Base-by-base conservation (phyloP, 2,329 filamentous ascomycete genomes). In the Alternaria incomplexa region DNA sequence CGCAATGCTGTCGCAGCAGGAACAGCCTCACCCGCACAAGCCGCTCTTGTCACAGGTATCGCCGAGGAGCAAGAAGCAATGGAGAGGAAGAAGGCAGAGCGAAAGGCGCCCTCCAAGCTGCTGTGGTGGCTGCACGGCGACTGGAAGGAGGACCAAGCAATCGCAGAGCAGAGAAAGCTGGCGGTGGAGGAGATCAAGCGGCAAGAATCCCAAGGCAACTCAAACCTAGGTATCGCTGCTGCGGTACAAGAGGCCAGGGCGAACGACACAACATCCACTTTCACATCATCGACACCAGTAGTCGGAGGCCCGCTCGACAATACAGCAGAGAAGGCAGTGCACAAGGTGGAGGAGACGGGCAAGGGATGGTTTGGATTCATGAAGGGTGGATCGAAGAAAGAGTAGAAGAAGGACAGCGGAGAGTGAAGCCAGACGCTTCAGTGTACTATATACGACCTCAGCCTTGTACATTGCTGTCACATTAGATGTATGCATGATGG, bases 21-120 rank as follows among this genome's bases (percentile, higher is more conserved):
- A 7, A 77, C 65, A 13, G 85, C 85, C 22, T 81, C 81, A 4
- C 81, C 85, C 58, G 83, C 85, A 43, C 84, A 88, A 69, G 77
- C 83, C n/a, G 76, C 83, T 32, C 81, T 87, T 26, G 80, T 88
- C 32, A 80, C 83, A 50, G 79, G 81, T 76, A 90, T 93, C 76
- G 83, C 90, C 13, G 89, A 91, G 75, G 84, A 87, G 54, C 83
- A 89, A 67, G 86, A 86, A 70, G 83, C 85, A 17, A 68, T 75
- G 67, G 71, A 76, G 54, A 69, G 69, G 68, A 78, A 77, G 71
- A 75, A 73, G 67, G 73, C 75, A 1, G 75, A 78, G 63, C 52
- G 76, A 52, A 75, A 77, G 45, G 54, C 72, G 10, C 68, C 69
- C 2, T 77, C 74, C 11, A 73, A 66, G 67, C 54, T 78, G 62